Percentiles rank a stretch among this genome's conserved stretches.
phyloP scores from a whole-genome alignment of 768 basidiomycete species.

The Tricholoma hemisulphureum region DNA sequence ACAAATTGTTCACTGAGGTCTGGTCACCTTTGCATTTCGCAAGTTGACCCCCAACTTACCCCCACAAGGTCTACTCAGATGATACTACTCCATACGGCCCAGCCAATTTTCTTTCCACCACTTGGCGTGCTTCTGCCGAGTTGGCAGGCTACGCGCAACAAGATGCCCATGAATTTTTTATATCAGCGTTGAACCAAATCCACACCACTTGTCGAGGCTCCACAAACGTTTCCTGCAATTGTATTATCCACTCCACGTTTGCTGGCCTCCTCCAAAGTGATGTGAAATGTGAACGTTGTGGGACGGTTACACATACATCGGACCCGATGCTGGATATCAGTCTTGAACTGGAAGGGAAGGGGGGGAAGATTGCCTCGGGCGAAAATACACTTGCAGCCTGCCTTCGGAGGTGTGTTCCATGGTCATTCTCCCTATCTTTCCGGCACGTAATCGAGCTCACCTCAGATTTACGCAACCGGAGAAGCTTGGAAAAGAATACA shows the following conservation, averaged over 20 bases:
- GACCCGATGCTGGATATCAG: conserved; percentile 93
- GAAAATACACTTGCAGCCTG: conserved; percentile 74
- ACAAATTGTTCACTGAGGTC: conserved; percentile 77
- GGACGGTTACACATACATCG: conserved; percentile 69
- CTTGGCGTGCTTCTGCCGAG: conserved; percentile 79
- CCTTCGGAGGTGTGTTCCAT: conserved; percentile 56
- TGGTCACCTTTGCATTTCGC: conserved; percentile 1
- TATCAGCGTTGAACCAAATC: conserved; percentile 81
- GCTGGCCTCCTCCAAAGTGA: conserved; percentile 85
- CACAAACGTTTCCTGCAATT: conserved; percentile 80
- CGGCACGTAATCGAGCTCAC: neutral
- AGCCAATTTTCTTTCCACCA: conserved; percentile 75
- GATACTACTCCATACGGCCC: conserved; percentile 73
- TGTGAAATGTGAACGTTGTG: conserved; percentile 84
- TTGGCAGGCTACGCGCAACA: conserved; percentile 92
- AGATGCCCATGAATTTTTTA: conserved; percentile 89
- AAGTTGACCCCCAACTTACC: conserved; percentile 2
- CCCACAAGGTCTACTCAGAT: conserved; percentile 51
- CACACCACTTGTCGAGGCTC: conserved; percentile 75
- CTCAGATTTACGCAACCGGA: conserved; percentile 82
- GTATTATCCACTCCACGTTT: conserved; percentile 89
- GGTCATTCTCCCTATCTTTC: conserved; percentile 9
- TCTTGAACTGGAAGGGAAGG: conserved; percentile 69
- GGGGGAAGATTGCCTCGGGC: conserved; percentile 38
- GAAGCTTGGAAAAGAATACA: conserved; percentile 82